Conservation (phyloP, 805 yeast species). For the Yarrowia osloensis region DNA sequence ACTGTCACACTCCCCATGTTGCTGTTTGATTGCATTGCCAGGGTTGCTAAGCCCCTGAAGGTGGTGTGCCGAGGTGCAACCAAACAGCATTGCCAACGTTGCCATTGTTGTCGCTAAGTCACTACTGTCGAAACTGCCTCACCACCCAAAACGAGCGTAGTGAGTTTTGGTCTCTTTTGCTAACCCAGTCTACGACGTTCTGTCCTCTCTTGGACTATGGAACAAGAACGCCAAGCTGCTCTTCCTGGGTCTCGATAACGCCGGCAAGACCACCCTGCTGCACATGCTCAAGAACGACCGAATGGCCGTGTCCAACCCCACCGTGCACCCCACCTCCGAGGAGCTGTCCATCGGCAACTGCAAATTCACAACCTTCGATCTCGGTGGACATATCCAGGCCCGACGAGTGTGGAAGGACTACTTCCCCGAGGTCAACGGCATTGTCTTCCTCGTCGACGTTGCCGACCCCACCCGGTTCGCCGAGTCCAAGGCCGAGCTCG, state of each 20-base stretch:
- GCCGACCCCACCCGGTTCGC: conserved; percentile 95
- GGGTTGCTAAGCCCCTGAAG: neutral
- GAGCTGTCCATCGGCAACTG: conserved; percentile 96
- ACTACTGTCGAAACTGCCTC: no score
- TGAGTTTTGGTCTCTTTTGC: neutral
- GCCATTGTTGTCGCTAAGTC: no score
- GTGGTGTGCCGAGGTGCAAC: no score
- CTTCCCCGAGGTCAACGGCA: conserved; percentile 98
- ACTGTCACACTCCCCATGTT: neutral
- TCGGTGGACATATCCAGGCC: conserved; percentile 98
- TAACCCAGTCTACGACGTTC: conserved; percentile 63
- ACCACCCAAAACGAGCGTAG: no score
- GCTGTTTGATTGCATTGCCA: neutral
- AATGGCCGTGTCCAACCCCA: conserved; percentile 95
- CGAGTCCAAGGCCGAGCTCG: conserved; percentile 93
- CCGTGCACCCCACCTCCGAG: conserved; percentile 96
- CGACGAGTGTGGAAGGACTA: conserved; percentile 99
- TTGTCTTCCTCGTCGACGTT: conserved; percentile 93
- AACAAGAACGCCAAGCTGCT: conserved; percentile 95
- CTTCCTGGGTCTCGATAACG: conserved; percentile 95
- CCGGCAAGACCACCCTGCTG: conserved; percentile 90
- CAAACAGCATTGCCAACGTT: no score
- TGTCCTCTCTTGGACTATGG: conserved; percentile 78
- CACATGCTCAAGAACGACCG: conserved; percentile 93
- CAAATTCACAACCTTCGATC: conserved; percentile 95